Percentiles rank a stretch among this genome's conserved stretches.
Evolutionary conservation across 2,329 filamentous ascomycete genomes (phyloP).

Genomic region (Amylocarpus encephaloides): DNA sequence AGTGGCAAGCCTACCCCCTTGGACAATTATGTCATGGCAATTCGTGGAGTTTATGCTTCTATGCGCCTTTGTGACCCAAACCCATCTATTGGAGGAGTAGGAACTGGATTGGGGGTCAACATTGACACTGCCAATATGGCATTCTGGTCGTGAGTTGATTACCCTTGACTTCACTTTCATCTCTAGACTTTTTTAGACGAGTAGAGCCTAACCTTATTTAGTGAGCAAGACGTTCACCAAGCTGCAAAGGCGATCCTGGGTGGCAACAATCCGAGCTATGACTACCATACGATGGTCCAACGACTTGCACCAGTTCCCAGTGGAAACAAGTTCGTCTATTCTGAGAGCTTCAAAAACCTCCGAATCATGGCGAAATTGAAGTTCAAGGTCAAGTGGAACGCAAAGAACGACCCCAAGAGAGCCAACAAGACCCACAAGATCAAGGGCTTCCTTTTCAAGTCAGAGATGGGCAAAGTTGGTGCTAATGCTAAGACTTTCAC

Average conservation of each 20-base stretch:
- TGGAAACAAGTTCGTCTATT: slow-evolving; percentile 23
- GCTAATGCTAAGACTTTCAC: slow-evolving; percentile 45
- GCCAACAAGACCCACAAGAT: slow-evolving; percentile 46
- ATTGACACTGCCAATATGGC: slow-evolving; percentile 87
- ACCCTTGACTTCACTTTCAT: no score
- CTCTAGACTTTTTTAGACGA: no score
- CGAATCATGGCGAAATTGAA: slow-evolving; percentile 48
- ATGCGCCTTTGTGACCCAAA: slow-evolving; percentile 61
- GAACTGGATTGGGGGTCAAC: slow-evolving; percentile 69
- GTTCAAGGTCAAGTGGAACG: slow-evolving; percentile 50
- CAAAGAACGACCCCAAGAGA: slow-evolving; percentile 34
- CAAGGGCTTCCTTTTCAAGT: slow-evolving; percentile 42
- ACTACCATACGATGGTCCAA: slow-evolving; percentile 22
- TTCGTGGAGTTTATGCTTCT: slow-evolving; percentile 85
- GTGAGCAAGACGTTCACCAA: slow-evolving; percentile 32
- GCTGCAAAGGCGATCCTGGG: slow-evolving; percentile 30
- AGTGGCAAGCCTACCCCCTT: slow-evolving; percentile 39
- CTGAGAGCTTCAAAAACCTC: slow-evolving; percentile 49
- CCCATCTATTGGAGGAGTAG: slow-evolving; percentile 20
- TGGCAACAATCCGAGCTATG: slow-evolving; percentile 19
- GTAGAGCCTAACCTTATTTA: no score
- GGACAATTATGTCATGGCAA: slow-evolving; percentile 63
- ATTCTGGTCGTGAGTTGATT: slow-evolving; percentile 83
- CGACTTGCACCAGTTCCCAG: slow-evolving; percentile 16
- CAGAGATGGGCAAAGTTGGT: slow-evolving; percentile 39